phyloP scores from a whole-genome alignment of 2,329 filamentous ascomycete species.

The Peltaster fructicola region DNA sequence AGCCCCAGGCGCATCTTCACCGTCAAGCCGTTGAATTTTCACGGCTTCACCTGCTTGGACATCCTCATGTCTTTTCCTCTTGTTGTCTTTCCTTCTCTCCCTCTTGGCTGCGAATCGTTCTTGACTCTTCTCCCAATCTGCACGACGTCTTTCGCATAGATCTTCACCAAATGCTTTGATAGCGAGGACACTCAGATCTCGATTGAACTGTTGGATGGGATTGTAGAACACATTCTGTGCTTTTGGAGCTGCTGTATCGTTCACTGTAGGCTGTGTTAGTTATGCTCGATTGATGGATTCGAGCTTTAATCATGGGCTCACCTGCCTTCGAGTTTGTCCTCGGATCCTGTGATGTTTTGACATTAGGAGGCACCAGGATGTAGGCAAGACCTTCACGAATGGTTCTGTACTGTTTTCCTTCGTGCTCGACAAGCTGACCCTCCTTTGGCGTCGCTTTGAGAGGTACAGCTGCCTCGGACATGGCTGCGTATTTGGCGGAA shows the following conservation, averaged over 20 bases:
- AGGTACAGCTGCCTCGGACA: slow-evolving; percentile 6
- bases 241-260: too few species aligned
- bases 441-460: slow-evolving; percentile 10
- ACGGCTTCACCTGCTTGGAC: slow-evolving; percentile 3
- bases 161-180: slow-evolving; percentile 79
- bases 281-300: too few species aligned
- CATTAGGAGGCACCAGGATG: slow-evolving; percentile 43
- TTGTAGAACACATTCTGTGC: slow-evolving; percentile 89
- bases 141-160: slow-evolving; percentile 12
- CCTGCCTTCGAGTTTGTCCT: slow-evolving; percentile 22
- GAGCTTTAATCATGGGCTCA: too few species aligned
- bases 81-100: slow-evolving; percentile 18
- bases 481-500: slow-evolving; percentile 1
- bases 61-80: slow-evolving; percentile 10
- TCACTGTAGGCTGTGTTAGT: too few species aligned
- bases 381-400: slow-evolving; percentile 51
- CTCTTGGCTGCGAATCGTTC: slow-evolving; percentile 15
- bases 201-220: slow-evolving; percentile 96
- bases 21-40: slow-evolving; percentile 6
- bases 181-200: slow-evolving; percentile 79
- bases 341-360: slow-evolving; percentile 30
- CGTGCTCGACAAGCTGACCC: slow-evolving; percentile 18
- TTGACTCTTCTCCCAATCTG: slow-evolving; percentile 16
- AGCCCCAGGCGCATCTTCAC: slow-evolving; percentile 1
- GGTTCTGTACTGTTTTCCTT: slow-evolving; percentile 27